These are phyloP conservation scores for Flaveria ramosissima DNA, from an alignment of 129 eudicot species.

Conservation along the genomic window DNA sequence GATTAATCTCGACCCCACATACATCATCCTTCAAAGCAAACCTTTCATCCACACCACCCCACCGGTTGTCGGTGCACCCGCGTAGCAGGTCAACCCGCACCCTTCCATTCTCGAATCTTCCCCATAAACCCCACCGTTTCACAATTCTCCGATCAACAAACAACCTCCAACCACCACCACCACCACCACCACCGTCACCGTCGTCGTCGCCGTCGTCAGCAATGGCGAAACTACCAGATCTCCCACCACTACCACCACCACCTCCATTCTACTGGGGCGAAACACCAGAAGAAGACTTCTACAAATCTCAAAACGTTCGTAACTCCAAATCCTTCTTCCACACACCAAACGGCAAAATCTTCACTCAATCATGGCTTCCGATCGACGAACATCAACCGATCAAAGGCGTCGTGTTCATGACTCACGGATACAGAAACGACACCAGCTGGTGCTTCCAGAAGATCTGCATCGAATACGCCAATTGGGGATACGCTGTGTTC, in stretches of 20 bases:
- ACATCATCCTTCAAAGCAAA: constrained; percentile 16
- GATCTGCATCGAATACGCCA: constrained; percentile 67
- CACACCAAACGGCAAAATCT: constrained; percentile 65
- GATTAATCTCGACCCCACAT: constrained; percentile 18
- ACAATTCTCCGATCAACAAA: neutral
- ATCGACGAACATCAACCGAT: constrained; percentile 36
- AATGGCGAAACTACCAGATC: constrained; percentile 33
- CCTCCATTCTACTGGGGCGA: constrained; percentile 79
- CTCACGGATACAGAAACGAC: constrained; percentile 84
- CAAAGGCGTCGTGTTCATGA: constrained; percentile 66
- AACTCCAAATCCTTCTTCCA: constrained; percentile 67
- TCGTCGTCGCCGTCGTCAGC: constrained; percentile 25
- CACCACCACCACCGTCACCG: constrained; percentile 2
- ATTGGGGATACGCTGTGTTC: constrained; percentile 87
- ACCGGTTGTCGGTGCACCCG: constrained; percentile 5
- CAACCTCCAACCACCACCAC: neutral
- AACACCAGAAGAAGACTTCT: constrained; percentile 68
- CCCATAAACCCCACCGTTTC: neutral
- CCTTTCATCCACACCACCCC: constrained; percentile 3
- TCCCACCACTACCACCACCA: constrained; percentile 30
- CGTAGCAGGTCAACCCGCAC: constrained; percentile 39
- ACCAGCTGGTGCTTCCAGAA: constrained; percentile 84
- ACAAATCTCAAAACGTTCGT: constrained; percentile 60
- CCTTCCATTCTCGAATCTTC: constrained; percentile 5
- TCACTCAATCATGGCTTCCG: constrained; percentile 75